phyloP scores from a whole-genome alignment of 495 filamentous ascomycete species.

The Penicillium antarcticum region DNA sequence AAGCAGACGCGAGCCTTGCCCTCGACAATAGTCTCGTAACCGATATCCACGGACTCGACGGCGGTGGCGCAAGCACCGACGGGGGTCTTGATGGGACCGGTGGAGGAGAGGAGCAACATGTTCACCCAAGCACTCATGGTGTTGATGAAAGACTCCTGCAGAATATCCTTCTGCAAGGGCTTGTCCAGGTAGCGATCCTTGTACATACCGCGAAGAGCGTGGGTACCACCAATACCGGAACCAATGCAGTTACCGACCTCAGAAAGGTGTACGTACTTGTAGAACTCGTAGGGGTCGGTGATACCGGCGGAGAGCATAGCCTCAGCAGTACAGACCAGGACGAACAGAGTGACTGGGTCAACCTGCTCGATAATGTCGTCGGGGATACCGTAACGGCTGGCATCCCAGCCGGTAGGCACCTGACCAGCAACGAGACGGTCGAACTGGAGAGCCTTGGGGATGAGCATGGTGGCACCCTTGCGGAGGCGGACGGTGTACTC shows the following conservation, averaged over 20 bases:
- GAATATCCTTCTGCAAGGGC: slow-evolving; percentile 97
- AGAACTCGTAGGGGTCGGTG: slow-evolving; percentile 99
- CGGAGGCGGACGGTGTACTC: slow-evolving; percentile 91
- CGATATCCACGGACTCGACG: slow-evolving; percentile 95
- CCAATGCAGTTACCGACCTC: slow-evolving; percentile 98
- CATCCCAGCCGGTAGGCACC: slow-evolving; percentile 95
- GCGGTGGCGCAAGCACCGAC: slow-evolving; percentile 97
- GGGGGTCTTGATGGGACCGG: slow-evolving; percentile 97
- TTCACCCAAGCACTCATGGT: slow-evolving; percentile 99
- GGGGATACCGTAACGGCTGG: slow-evolving; percentile 89
- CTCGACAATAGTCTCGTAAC: slow-evolving; percentile 95
- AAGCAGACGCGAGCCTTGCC: slow-evolving; percentile 96
- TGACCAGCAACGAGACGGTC: slow-evolving; percentile 96
- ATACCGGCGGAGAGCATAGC: slow-evolving; percentile 88
- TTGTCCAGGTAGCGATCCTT: slow-evolving; percentile 95
- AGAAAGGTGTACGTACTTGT: slow-evolving; percentile 98
- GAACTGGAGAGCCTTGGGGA: slow-evolving; percentile 95
- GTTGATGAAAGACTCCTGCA: slow-evolving; percentile 99
- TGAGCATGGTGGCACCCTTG: slow-evolving; percentile 90
- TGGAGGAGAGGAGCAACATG: slow-evolving; percentile 95
- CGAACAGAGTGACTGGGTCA: slow-evolving; percentile 91
- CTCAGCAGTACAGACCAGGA: slow-evolving; percentile 90
- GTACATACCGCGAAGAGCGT: slow-evolving; percentile 94
- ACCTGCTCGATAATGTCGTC: slow-evolving; percentile 98
- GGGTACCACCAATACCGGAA: slow-evolving; percentile 93